Conservation (phyloP, 805 yeast species). For the Metschnikowia arizonensis region DNA sequence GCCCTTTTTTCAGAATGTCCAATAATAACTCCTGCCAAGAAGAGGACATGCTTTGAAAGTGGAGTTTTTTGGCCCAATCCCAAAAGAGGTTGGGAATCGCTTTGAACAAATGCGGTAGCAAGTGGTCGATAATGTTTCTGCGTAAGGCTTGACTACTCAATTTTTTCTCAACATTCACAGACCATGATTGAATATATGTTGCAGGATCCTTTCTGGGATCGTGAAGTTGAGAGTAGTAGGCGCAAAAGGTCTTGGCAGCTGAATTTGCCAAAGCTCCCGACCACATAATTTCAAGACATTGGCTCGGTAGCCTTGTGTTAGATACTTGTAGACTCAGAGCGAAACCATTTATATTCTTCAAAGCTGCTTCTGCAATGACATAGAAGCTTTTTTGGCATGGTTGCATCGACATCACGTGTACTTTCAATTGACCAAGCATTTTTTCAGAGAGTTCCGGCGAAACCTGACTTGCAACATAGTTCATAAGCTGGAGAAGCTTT, state of each 20-base stretch:
- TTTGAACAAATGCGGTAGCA: constrained; percentile 62
- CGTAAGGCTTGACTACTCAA: constrained; percentile 32
- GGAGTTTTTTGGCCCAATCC: constrained; percentile 28
- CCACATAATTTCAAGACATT: constrained; percentile 48
- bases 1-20: constrained; percentile 13
- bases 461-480: background rate
- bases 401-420: constrained; percentile 37
- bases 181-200: constrained; percentile 56
- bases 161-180: constrained; percentile 29
- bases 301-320: constrained; percentile 44
- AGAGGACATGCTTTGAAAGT: constrained; percentile 3
- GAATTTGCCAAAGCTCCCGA: constrained; percentile 64
- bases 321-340: constrained; percentile 35
- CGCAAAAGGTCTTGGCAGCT: constrained; percentile 53
- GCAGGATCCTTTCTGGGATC: constrained; percentile 20
- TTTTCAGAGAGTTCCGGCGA: constrained; percentile 16
- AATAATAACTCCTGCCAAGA: constrained; percentile 9
- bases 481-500: constrained; percentile 45
- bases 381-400: constrained; percentile 57
- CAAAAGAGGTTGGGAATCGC: constrained; percentile 43
- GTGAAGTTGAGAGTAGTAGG: constrained; percentile 21
- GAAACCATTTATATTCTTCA: constrained; percentile 43
- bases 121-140: constrained; percentile 51
- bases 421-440: constrained; percentile 41
- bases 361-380: constrained; percentile 53